Percentiles rank a stretch among this genome's conserved stretches.
Evolutionary conservation across 257 asterid species (phyloP).

Genomic region (Salvia rosmarinus): DNA sequence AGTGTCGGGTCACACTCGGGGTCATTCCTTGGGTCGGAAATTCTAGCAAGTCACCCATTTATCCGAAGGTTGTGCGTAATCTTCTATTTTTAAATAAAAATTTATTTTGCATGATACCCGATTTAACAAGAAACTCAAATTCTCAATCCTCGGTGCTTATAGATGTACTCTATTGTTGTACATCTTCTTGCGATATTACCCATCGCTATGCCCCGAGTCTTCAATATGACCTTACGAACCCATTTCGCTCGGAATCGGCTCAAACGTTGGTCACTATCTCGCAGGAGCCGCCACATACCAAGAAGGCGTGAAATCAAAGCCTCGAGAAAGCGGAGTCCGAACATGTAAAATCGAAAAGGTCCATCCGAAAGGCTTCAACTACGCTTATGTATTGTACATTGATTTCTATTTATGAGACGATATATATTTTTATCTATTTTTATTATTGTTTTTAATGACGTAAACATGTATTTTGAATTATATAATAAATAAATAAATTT

Average conservation of each 20-base stretch:
- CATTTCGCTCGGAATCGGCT: slow-evolving; percentile 85
- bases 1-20: slow-evolving; percentile 42
- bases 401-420: too few relatives aligned
- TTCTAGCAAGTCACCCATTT: slow-evolving; percentile 60
- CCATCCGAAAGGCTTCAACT: slow-evolving; percentile 58
- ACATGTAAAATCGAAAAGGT: slow-evolving; percentile 66
- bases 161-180: slow-evolving; percentile 34
- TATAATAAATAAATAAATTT: too few relatives aligned
- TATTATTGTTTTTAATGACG: too few relatives aligned
- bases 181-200: slow-evolving; percentile 82
- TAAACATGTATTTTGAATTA: too few relatives aligned
- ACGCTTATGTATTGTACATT: too few relatives aligned
- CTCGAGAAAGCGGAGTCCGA: slow-evolving; percentile 65
- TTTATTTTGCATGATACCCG: slow-evolving; percentile 5
- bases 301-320: slow-evolving; percentile 47
- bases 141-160: slow-evolving; percentile 15
- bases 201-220: slow-evolving; percentile 70
- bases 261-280: slow-evolving; percentile 81
- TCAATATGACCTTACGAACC: slow-evolving; percentile 76
- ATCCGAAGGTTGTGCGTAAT: slow-evolving; percentile 60
- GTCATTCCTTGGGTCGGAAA: slow-evolving; percentile 43
- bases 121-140: not conserved
- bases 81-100: slow-evolving; percentile 22
- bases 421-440: too few relatives aligned
- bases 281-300: slow-evolving; percentile 70